These are phyloP conservation scores for Talaromyces sp. DNA, from an alignment of 2,329 filamentous ascomycete species.

Conservation along the genomic window DNA sequence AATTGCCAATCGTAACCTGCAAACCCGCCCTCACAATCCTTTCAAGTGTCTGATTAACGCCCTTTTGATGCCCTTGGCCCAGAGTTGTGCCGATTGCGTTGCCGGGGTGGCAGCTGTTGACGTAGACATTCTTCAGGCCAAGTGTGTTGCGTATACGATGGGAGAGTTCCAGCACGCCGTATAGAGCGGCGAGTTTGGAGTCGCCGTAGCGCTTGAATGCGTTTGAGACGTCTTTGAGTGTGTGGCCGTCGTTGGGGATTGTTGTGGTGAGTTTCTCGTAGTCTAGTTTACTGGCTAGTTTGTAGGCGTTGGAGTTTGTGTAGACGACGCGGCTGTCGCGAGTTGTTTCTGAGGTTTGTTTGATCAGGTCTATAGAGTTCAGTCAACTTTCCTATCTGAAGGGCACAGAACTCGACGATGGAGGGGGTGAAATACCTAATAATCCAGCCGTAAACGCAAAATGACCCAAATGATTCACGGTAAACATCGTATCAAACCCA, in stretches of 20 bases:
- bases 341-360: conserved; percentile 14
- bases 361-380: conserved; percentile 10
- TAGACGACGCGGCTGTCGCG: conserved; percentile 17
- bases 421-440: conserved; percentile 1
- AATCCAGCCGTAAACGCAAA: conserved; percentile 18
- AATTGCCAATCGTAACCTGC: conserved; percentile 14
- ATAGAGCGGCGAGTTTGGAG: conserved; percentile 16
- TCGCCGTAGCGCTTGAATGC: conserved; percentile 14
- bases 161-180: conserved; percentile 8
- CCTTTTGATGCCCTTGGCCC: conserved; percentile 12
- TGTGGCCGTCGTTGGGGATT: conserved; percentile 14
- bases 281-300: conserved; percentile 9
- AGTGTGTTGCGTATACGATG: neutral
- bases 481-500: conserved; percentile 19
- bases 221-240: conserved; percentile 8
- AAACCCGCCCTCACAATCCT: conserved; percentile 2
- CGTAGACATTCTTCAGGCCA: conserved; percentile 5
- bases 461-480: conserved; percentile 18
- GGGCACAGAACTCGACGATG: neutral
- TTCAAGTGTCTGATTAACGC: conserved; percentile 11
- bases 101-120: conserved; percentile 18
- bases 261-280: conserved; percentile 14
- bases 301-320: conserved; percentile 17
- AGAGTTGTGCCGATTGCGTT: conserved; percentile 16
- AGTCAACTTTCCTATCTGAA: neutral